Evolutionary conservation across 495 filamentous ascomycete species (phyloP).

Genomic region (Xylaria flabelliformis): DNA sequence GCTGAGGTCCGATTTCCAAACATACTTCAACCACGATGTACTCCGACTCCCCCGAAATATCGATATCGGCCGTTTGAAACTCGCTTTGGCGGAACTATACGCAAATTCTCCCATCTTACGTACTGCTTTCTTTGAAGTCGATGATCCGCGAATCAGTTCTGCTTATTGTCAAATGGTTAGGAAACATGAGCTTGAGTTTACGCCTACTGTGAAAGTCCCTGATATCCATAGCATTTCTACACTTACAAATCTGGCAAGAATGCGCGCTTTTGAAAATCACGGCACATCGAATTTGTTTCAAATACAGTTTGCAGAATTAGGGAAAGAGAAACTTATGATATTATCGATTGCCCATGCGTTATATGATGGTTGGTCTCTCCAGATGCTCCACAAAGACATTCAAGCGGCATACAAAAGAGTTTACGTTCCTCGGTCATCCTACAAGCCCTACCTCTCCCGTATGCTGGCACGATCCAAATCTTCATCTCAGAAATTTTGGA

Average conservation of each 20-base stretch:
- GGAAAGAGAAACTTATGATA: slow-evolving; percentile 56
- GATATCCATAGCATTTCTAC: slow-evolving; percentile 34
- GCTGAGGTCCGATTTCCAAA: slow-evolving; percentile 64
- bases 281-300: slow-evolving; percentile 50
- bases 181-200: slow-evolving; percentile 29
- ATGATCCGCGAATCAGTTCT: slow-evolving; percentile 57
- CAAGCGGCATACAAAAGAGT: slow-evolving; percentile 59
- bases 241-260: slow-evolving; percentile 39
- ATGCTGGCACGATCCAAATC: slow-evolving; percentile 44
- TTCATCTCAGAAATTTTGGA: slow-evolving; percentile 65
- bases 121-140: slow-evolving; percentile 71
- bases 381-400: slow-evolving; percentile 71
- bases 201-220: slow-evolving; percentile 30
- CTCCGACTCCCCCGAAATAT: slow-evolving; percentile 58
- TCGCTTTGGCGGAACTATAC: slow-evolving; percentile 66
- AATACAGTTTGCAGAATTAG: slow-evolving; percentile 45
- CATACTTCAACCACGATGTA: slow-evolving; percentile 83
- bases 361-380: slow-evolving; percentile 79
- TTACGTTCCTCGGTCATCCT: slow-evolving; percentile 48
- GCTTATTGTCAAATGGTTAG: slow-evolving; percentile 73
- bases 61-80: slow-evolving; percentile 59
- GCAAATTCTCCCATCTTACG: slow-evolving; percentile 71
- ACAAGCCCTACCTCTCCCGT: slow-evolving; percentile 55
- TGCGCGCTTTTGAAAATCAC: slow-evolving; percentile 35
- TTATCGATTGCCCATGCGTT: slow-evolving; percentile 79